These are phyloP conservation scores for Lolium perenne DNA, from an alignment of 176 grass and related monocot species.

Conservation along the genomic window DNA sequence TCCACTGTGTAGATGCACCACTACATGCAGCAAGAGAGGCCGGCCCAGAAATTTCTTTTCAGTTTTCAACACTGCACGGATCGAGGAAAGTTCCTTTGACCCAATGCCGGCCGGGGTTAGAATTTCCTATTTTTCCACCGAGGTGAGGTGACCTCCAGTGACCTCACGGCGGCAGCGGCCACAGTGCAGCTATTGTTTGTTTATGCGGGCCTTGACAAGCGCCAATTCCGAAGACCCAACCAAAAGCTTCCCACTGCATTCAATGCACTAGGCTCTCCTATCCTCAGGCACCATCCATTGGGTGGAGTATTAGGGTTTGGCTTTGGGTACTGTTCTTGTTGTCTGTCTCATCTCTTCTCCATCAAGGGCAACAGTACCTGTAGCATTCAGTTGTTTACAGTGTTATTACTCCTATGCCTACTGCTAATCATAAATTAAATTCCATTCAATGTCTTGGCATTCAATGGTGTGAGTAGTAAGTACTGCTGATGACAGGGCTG, in stretches of 20 bases:
- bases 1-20: not conserved
- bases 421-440: not conserved
- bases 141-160: slow-evolving; percentile 48
- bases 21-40: not conserved
- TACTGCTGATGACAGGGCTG: slow-evolving; percentile 26
- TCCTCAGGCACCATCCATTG: slow-evolving; percentile 34
- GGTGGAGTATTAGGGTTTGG: not conserved
- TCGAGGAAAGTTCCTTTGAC: slow-evolving; percentile 48
- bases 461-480: not conserved
- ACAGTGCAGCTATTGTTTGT: slow-evolving; percentile 31
- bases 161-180: slow-evolving; percentile 40
- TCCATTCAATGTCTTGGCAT: slow-evolving; percentile 40
- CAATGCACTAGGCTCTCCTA: slow-evolving; percentile 54
- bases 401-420: not conserved
- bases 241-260: slow-evolving; percentile 50
- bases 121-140: slow-evolving; percentile 22
- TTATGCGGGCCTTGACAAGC: slow-evolving; percentile 35
- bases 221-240: slow-evolving; percentile 47
- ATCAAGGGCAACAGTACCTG: not conserved
- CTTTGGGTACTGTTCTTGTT: slow-evolving; percentile 14
- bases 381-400: not conserved
- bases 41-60: not conserved
- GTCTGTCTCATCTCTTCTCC: slow-evolving; percentile 10
- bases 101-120: not conserved
- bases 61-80: not conserved